Evolutionary conservation across 1,284 basidiomycete genomes (phyloP), one percentile per base, ranked within the genome.

Genomic region (Cutaneotrichosporon arboriforme): DNA sequence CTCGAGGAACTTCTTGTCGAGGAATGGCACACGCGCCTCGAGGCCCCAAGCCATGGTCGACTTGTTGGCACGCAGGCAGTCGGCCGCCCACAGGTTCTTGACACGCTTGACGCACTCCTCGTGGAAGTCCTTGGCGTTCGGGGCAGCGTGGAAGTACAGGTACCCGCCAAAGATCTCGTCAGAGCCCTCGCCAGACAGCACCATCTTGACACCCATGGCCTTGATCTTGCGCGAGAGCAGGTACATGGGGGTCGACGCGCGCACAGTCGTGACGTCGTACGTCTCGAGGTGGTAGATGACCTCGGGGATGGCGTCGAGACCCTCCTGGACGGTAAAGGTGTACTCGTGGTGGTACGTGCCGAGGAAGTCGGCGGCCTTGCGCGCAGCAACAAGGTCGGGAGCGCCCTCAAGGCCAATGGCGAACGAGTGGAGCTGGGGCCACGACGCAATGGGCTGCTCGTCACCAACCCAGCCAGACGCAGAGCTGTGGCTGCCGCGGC

Each of bases 121-220:
- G 79, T 98, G 91, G 82, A 98, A 97, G 18, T 91, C 86, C 61
- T 78, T 79, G 50, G 84, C 77, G 68, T 93, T 85, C 14, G 96
- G 96, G 0, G 96, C 96, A 40, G 94, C 94, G 76, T 98, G 94
- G 86, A 99, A 99, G 80, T 99, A 99, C 50, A 99, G 83, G 78
- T 99, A 99, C 14, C 92, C 93, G 75, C 96, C 96, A 51, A 97
- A 84, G 62, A 98, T 92, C 77, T 99, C 96, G 68, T 99, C 96
- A 55, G 89, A 92, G 31, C 96, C 96, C 76, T 99, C 96, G 34
- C 96, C 96, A 59, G 88, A 91, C 37, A 99, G 81, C 4, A 99
- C 96, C 96, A 99, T 99, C 80, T 99, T 99, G 60, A 99, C 96
- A 60, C 96, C 96, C 88, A 93, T 98, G 3, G 96, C 94, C 79